phyloP scores from a whole-genome alignment of 352 stramenopile genomes.

The Globisporangium emineosum region DNA sequence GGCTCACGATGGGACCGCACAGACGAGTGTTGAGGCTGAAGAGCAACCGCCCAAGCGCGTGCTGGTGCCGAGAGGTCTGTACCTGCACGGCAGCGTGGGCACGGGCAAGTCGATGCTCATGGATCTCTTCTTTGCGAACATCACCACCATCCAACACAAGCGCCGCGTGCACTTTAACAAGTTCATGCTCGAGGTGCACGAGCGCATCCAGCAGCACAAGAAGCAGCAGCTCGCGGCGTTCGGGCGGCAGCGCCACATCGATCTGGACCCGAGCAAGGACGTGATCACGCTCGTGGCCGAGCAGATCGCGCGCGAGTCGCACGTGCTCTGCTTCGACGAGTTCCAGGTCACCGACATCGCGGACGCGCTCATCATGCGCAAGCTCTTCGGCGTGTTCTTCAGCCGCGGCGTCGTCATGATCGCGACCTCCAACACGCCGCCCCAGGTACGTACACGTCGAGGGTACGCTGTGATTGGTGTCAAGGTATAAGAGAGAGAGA shows the following conservation, averaged over 20 bases:
- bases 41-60: constrained; percentile 16
- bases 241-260: constrained; percentile 85
- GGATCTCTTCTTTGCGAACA: constrained; percentile 91
- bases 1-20: neutral
- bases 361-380: constrained; percentile 95
- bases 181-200: constrained; percentile 96
- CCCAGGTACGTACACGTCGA: constrained; percentile 33
- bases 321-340: constrained; percentile 97
- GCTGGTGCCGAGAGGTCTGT: constrained; percentile 86
- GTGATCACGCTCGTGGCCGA: constrained; percentile 79
- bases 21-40: neutral
- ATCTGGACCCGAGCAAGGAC: constrained; percentile 67
- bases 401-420: constrained; percentile 90
- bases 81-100: constrained; percentile 93
- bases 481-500: no score
- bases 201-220: constrained; percentile 90
- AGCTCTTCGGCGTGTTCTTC: constrained; percentile 93
- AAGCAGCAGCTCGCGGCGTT: constrained; percentile 73
- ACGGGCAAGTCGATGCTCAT: constrained; percentile 97
- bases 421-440: constrained; percentile 93
- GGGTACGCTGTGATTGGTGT: no score
- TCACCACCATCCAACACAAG: constrained; percentile 65
- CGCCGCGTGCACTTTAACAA: constrained; percentile 96
- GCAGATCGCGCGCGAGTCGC: constrained; percentile 82
- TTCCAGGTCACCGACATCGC: constrained; percentile 98